These are phyloP conservation scores for Botryotinia narcissicola DNA, from an alignment of 2,329 filamentous ascomycete species.

Conservation along the genomic window DNA sequence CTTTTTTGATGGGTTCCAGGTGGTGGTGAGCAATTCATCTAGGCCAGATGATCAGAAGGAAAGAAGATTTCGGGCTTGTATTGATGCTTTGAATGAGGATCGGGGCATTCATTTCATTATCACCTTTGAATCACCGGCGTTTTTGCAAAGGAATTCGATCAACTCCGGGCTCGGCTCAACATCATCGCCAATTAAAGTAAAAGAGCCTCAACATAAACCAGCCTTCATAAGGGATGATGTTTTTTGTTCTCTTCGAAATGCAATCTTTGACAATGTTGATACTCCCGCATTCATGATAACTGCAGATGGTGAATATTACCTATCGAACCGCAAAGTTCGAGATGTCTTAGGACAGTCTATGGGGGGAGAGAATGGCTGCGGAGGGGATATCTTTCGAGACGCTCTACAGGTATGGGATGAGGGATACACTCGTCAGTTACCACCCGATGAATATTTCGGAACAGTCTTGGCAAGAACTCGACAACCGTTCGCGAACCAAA, in stretches of 20 bases:
- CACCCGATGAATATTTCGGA: slow-evolving; percentile 24
- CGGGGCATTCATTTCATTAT: slow-evolving; percentile 24
- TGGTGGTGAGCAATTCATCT: slow-evolving; percentile 15
- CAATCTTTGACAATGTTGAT: slow-evolving; percentile 29
- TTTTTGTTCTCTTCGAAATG: slow-evolving; percentile 24
- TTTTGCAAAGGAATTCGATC: neutral
- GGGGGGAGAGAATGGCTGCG: slow-evolving; percentile 24
- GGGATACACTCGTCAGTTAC: slow-evolving; percentile 21
- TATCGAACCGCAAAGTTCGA: slow-evolving; percentile 26
- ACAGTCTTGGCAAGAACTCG: slow-evolving; percentile 20
- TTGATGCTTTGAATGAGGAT: slow-evolving; percentile 21
- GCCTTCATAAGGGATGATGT: neutral
- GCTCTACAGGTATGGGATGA: slow-evolving; percentile 29
- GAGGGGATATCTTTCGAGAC: slow-evolving; percentile 19
- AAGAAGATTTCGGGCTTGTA: slow-evolving; percentile 22
- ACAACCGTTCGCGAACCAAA: slow-evolving; percentile 22
- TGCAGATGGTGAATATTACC: slow-evolving; percentile 28
- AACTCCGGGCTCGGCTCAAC: neutral
- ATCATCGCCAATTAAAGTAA: neutral
- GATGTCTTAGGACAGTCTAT: slow-evolving; percentile 26
- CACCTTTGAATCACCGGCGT: slow-evolving; percentile 21
- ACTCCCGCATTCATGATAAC: slow-evolving; percentile 26
- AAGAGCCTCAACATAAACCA: neutral
- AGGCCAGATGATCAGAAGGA: slow-evolving; percentile 5
- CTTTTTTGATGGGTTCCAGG: slow-evolving; percentile 19